Conservation (phyloP, 352 stramenopile species). For the Pythium coloratum region DNA sequence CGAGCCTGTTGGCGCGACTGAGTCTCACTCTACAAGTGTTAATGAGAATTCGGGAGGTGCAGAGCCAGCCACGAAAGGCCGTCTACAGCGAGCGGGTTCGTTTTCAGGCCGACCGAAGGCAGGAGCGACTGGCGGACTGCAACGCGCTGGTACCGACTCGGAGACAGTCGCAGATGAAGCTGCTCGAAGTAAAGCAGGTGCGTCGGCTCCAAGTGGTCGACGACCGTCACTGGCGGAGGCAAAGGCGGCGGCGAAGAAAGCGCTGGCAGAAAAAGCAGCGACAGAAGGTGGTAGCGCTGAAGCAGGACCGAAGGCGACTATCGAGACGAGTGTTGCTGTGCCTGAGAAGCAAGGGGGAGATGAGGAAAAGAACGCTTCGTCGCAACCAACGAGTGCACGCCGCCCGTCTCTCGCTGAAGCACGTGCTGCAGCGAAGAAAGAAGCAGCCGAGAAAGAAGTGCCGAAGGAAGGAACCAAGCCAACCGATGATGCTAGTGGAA, state of each 20-base stretch:
- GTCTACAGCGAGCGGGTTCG: conserved; percentile 16
- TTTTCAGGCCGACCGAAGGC: conserved; percentile 13
- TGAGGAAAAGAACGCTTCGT: not conserved
- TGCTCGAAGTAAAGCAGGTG: not conserved
- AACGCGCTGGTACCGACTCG: conserved; percentile 9
- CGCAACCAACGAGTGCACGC: not conserved
- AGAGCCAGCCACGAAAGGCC: conserved; percentile 3
- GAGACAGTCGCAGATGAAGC: conserved; percentile 19
- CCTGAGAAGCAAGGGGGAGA: not conserved
- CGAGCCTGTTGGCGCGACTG: not conserved
- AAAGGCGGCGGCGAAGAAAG: conserved; percentile 18
- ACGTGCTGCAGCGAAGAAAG: conserved; percentile 2
- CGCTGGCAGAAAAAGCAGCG: not conserved
- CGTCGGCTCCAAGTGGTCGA: not conserved
- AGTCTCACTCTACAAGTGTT: not conserved
- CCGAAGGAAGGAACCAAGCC: not conserved
- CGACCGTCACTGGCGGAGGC: conserved; percentile 23
- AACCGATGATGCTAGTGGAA: not conserved
- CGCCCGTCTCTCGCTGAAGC: not conserved
- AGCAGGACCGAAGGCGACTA: not conserved
- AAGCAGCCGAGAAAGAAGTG: not conserved
- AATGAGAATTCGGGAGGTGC: not conserved
- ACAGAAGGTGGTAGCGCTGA: not conserved
- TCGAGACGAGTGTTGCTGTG: not conserved
- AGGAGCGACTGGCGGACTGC: not conserved